Conservation (phyloP, 768 basidiomycete species). For the Neoboletus subvelutipes region DNA sequence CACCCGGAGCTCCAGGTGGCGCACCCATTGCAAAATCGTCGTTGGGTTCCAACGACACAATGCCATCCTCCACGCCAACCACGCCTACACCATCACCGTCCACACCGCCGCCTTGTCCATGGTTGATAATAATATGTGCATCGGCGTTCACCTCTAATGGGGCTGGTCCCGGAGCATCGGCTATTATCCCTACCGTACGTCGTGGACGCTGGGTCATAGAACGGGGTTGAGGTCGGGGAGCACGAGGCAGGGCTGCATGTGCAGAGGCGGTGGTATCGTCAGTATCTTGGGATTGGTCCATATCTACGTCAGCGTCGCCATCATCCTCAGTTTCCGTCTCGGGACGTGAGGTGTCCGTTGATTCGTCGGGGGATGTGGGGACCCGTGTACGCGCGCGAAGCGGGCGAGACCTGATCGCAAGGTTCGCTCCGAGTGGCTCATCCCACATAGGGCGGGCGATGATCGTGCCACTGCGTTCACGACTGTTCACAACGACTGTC, state of each 20-base stretch:
- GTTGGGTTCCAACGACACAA: constrained; percentile 75
- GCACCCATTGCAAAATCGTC: constrained; percentile 91
- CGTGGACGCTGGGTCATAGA: constrained; percentile 38
- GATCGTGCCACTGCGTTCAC: constrained; percentile 76
- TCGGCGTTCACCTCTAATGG: constrained; percentile 43
- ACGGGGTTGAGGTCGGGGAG: constrained; percentile 26
- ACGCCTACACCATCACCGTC: constrained; percentile 43
- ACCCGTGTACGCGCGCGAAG: constrained; percentile 32
- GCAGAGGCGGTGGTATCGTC: constrained; percentile 29
- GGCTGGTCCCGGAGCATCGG: constrained; percentile 37
- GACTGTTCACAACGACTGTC: constrained; percentile 52
- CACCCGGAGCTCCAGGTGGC: constrained; percentile 88
- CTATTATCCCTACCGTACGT: constrained; percentile 49
- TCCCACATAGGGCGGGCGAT: constrained; percentile 68
- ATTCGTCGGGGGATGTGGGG: constrained; percentile 42
- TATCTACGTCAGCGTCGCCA: constrained; percentile 53
- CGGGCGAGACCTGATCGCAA: constrained; percentile 31
- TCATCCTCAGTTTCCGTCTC: constrained; percentile 83
- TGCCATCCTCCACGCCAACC: constrained; percentile 66
- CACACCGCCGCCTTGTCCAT: constrained; percentile 39
- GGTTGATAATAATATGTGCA: constrained; percentile 53
- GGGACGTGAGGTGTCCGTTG: constrained; percentile 53
- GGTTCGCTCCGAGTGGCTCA: constrained; percentile 24
- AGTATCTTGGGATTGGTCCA: constrained; percentile 42
- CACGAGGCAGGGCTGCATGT: constrained; percentile 34